phyloP scores from a whole-genome alignment of 2,329 filamentous ascomycete species.

The Diaporthe sp. region DNA sequence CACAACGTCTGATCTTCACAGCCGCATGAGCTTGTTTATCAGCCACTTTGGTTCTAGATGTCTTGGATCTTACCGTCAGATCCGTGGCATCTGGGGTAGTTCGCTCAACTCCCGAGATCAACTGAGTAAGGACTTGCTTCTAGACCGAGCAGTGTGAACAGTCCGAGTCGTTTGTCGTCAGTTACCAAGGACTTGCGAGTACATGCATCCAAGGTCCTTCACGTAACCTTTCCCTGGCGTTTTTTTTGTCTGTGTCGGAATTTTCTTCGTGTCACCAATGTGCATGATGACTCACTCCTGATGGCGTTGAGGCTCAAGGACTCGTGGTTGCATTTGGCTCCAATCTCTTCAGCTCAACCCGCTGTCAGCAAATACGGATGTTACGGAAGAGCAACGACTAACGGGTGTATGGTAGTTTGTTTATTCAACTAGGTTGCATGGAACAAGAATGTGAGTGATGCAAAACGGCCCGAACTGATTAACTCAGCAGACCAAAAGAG shows the following conservation, averaged over 20 bases:
- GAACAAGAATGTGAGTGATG: neutral
- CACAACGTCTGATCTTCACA: constrained; percentile 6
- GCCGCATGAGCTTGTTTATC: constrained; percentile 24
- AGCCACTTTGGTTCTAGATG: neutral
- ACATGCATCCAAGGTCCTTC: neutral
- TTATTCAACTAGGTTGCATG: neutral
- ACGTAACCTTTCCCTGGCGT: neutral
- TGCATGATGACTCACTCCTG: neutral
- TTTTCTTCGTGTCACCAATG: neutral
- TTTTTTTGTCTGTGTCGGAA: neutral
- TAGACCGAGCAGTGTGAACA: neutral
- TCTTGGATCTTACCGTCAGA: neutral
- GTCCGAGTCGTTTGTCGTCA: neutral
- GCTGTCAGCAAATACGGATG: neutral
- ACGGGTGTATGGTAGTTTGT: neutral
- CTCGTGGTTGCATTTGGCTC: neutral
- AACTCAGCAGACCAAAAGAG: neutral
- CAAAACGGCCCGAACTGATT: neutral
- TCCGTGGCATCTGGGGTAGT: neutral
- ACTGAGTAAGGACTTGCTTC: neutral
- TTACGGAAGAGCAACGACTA: neutral
- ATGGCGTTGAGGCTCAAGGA: neutral
- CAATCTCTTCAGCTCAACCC: neutral
- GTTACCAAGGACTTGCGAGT: neutral
- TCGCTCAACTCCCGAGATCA: constrained; percentile 17